These are phyloP conservation scores for Pythium dissimile DNA, from an alignment of 352 stramenopile genomes.

Conservation along the genomic window DNA sequence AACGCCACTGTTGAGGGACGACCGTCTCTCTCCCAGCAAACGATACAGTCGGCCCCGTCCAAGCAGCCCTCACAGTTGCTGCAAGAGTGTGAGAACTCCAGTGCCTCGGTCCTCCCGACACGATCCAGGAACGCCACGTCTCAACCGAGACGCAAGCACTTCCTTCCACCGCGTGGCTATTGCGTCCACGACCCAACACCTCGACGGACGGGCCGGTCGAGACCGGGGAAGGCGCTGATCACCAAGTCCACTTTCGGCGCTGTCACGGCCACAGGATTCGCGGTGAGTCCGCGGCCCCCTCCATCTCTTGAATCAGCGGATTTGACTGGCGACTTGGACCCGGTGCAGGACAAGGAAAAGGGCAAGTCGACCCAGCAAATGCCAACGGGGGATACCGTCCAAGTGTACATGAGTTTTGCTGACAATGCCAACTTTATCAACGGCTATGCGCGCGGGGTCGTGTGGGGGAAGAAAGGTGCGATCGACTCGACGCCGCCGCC, in stretches of 20 bases:
- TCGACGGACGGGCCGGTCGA: no score
- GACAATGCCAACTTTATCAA: slow-evolving; percentile 32
- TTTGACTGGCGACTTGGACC: background rate
- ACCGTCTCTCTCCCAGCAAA: no score
- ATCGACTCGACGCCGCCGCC: background rate
- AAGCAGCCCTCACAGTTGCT: background rate
- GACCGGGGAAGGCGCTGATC: slow-evolving; percentile 1
- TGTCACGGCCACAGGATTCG: slow-evolving; percentile 6
- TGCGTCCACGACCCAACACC: no score
- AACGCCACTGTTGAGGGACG: slow-evolving; percentile 6
- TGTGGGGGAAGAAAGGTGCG: slow-evolving; percentile 5
- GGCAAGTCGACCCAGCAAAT: background rate
- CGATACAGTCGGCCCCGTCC: background rate
- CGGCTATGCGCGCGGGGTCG: slow-evolving; percentile 9
- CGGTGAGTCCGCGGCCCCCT: background rate
- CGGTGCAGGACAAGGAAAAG: background rate
- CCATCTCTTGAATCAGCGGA: background rate
- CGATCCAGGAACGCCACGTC: no score
- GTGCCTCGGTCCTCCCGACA: no score
- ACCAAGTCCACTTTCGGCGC: slow-evolving; percentile 6
- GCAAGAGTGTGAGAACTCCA: background rate
- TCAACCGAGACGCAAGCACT: no score
- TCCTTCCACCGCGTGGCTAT: background rate
- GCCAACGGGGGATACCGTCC: background rate
- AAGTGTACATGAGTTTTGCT: slow-evolving; percentile 17